A percentile compares a stretch with the other conserved stretches of the same genome.
Conservation (phyloP, 805 yeast genomes). For the Naumovozyma castellii region DNA sequence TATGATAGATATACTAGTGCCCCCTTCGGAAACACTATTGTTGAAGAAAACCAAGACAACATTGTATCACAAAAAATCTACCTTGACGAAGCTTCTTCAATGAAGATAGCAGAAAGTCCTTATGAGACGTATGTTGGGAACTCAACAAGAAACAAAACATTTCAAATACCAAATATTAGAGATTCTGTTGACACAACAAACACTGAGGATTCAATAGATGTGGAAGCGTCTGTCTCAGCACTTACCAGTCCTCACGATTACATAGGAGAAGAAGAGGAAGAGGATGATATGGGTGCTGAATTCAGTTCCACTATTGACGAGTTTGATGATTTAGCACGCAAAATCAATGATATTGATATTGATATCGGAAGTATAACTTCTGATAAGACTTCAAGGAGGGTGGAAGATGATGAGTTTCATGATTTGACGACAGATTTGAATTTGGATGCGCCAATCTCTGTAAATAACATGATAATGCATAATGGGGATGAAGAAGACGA, state of each 20-base stretch:
- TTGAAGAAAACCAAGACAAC: background rate
- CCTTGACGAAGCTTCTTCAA: slow-evolving; percentile 5
- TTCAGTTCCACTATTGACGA: slow-evolving; percentile 7
- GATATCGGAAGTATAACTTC: slow-evolving; percentile 2
- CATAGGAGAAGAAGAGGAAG: background rate
- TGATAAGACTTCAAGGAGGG: background rate
- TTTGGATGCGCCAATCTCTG: no score
- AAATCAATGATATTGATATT: slow-evolving; percentile 15
- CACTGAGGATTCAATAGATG: no score
- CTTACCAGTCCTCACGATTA: background rate
- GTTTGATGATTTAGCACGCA: slow-evolving; percentile 14
- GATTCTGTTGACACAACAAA: slow-evolving; percentile 15
- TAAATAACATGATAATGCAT: no score
- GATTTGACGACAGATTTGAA: background rate
- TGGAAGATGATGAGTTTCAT: background rate
- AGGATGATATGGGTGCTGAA: slow-evolving; percentile 2
- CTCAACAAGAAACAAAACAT: slow-evolving; percentile 12
- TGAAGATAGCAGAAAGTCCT: slow-evolving; percentile 13
- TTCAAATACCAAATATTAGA: slow-evolving; percentile 19
- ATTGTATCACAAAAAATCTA: slow-evolving; percentile 6
- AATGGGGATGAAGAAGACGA: slow-evolving; percentile 2
- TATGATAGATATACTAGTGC: slow-evolving; percentile 9
- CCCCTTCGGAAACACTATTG: slow-evolving; percentile 6
- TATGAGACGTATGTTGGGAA: slow-evolving; percentile 21
- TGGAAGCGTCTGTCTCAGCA: slow-evolving; percentile 7